Base-by-base conservation (phyloP, 805 yeast genomes). In the Grigorovia yakushimaensis region DNA sequence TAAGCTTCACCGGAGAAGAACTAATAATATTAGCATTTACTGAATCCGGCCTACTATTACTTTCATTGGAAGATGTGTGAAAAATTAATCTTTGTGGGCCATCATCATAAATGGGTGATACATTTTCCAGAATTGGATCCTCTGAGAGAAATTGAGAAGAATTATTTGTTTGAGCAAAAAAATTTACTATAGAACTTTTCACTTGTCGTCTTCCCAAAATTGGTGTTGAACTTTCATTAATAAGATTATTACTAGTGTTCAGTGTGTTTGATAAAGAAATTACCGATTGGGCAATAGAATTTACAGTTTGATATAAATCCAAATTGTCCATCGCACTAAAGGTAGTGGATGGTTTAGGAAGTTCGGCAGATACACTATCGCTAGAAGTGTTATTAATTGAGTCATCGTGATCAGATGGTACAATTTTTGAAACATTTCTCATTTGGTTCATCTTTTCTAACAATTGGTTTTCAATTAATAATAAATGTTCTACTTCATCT, bases 401-500 rank as follows among this genome's bases (percentile, higher is more conserved):
- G 19, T 22, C 30, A 13, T 17, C 37, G 17, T 36, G 17, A 8
- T 36, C 17, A 11, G 27, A 17, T 8, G 17, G 13, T 20, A 33
- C n/a, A 19, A 4, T 15, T 15, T 33, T 15, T 43, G 38, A 5
- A 18, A 40, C 27, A 18, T 43, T 35, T 24, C 40, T 21, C 6
- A 36, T 15, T 21, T 43, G 30, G 4, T 47, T 43, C 41, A 48
- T 20, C 18, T 42, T 46, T 37, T 44, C 44, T 35, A 67, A 38
- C 6, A 70, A 50, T n/a, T 64, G 61, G 50, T 70, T 67, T 55
- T 76, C 79, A 54, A 71, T 69, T 10, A 78, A 57, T 4, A 78
- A 68, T 42, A 79, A 62, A 51, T 64, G 73, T 55, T 81, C 84
- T 42, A 82, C 74, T 58, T 84, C 89, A 53, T 79, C 83, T 23